These are phyloP conservation scores for Xylaria sp. DNA, from an alignment of 2,329 filamentous ascomycete genomes.

Conservation along the genomic window DNA sequence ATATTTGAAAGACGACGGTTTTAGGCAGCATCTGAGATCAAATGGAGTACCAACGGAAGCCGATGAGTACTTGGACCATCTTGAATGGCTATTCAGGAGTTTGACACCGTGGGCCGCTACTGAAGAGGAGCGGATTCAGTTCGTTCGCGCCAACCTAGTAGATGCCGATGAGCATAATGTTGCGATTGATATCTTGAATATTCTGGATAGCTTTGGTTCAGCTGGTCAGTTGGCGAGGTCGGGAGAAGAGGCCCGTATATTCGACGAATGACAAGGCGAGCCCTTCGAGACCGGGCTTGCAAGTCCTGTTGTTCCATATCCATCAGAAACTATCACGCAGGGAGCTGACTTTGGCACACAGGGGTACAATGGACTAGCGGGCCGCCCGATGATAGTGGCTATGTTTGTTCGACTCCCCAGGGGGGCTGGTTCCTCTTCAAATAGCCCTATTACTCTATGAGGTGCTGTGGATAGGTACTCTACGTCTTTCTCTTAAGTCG, in stretches of 20 bases:
- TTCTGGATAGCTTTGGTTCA: neutral
- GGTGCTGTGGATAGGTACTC: too few species aligned
- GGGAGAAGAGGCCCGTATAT: neutral
- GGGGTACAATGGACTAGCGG: too few species aligned
- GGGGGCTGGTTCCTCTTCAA: neutral
- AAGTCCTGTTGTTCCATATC: neutral
- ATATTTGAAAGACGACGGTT: neutral
- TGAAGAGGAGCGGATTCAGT: constrained; percentile 10
- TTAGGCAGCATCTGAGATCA: neutral
- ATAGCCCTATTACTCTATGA: neutral
- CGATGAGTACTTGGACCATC: neutral
- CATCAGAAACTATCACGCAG: neutral
- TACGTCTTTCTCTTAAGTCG: neutral
- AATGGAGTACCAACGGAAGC: neutral
- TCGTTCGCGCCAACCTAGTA: constrained; percentile 24
- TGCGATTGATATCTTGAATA: constrained; percentile 18
- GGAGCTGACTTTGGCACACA: too few species aligned
- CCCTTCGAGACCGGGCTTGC: neutral
- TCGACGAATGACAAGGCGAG: too few species aligned
- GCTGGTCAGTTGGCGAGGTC: neutral
- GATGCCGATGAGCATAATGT: constrained; percentile 16
- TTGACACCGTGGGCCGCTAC: neutral
- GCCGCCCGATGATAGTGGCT: neutral
- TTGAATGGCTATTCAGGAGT: neutral
- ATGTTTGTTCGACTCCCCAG: neutral